phyloP scores from a whole-genome alignment of 1,139 yeast genomes.

The Eremothecium gossypii region DNA sequence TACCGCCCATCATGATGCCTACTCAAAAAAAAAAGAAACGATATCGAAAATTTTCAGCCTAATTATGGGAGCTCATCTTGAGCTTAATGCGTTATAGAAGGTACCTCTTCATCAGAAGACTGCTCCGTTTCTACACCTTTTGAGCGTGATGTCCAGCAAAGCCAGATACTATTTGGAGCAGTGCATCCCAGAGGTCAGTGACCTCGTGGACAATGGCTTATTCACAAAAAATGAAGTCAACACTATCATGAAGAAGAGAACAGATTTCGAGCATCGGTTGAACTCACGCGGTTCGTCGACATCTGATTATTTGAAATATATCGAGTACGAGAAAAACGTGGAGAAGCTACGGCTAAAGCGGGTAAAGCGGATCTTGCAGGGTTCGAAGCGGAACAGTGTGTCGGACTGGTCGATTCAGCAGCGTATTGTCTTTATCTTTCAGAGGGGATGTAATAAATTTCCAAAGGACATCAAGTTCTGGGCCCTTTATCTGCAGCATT shows the following conservation, averaged over 20 bases:
- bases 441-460: constrained; percentile 71
- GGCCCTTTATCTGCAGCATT: constrained; percentile 66
- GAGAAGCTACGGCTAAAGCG: constrained; percentile 74
- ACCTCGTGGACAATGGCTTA: constrained; percentile 68
- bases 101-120: not conserved
- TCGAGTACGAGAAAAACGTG: constrained; percentile 71
- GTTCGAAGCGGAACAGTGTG: constrained; percentile 42
- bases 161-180: constrained; percentile 73
- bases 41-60: constrained; percentile 2
- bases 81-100: not conserved
- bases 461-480: constrained; percentile 74
- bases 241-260: constrained; percentile 82
- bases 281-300: constrained; percentile 76
- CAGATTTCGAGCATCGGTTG: constrained; percentile 90
- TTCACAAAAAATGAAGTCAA: constrained; percentile 75
- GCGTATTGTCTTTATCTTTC: constrained; percentile 73
- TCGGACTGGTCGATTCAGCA: constrained; percentile 87
- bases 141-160: constrained; percentile 53
- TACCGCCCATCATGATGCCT: not conserved
- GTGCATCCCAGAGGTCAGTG: constrained; percentile 88
- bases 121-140: not conserved
- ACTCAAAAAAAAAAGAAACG: constrained; percentile 1
- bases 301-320: constrained; percentile 68
- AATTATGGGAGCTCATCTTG: constrained; percentile 13
- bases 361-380: constrained; percentile 49